Evolutionary conservation across 495 filamentous ascomycete genomes (phyloP), one percentile per base, ranked within the genome.

Genomic region (Usnea hakonensis): DNA sequence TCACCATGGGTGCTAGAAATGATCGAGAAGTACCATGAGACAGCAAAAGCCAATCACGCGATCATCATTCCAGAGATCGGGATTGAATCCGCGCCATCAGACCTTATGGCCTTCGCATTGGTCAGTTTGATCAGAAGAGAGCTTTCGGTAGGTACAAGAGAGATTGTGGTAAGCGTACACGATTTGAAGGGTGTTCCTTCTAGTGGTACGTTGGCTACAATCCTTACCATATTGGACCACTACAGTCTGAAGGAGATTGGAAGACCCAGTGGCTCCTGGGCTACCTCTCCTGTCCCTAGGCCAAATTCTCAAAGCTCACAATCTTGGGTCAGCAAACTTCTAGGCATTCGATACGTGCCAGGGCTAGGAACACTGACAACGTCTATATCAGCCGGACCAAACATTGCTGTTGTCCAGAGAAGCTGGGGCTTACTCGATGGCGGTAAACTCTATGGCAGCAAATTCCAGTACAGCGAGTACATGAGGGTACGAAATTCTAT

Each of bases 61-160:
- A 88, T 94, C 72, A 88, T 97, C 61, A 91, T 98, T 57, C 89
- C 90, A 11, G 87, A 90, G 67, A 84, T 86, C 67, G 94, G 89
- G 17, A 75, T 97, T 54, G 94, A 98, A 69, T 92, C 89, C 41
- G 90, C 86, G 1, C 90, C 90, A 0, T 79, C 91, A 0, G 94
- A 98, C 73, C 77, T 97, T 26, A 71, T 91, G 40, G 79, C 90
- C 37, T 95, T 82, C 77, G 74, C 82, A 3, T 76, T 96, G 13
- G 85, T 87, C 38, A 80, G 81, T 30, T 72, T 80, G 50, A 79
- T 94, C 56, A 84, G 85, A 13, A 78, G 85, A 46, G 77, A 83
- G 35, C 70, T 88, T 30, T 74, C 75, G 1, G 76, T 77, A 14
- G 76, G 78, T 10, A 87, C 84, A 1, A 71, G 70, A 32, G 82